A percentile compares a stretch with the other conserved stretches of the same genome.
Conservation (phyloP, 2,329 filamentous ascomycete species). For the Botrytis pseudocinerea region DNA sequence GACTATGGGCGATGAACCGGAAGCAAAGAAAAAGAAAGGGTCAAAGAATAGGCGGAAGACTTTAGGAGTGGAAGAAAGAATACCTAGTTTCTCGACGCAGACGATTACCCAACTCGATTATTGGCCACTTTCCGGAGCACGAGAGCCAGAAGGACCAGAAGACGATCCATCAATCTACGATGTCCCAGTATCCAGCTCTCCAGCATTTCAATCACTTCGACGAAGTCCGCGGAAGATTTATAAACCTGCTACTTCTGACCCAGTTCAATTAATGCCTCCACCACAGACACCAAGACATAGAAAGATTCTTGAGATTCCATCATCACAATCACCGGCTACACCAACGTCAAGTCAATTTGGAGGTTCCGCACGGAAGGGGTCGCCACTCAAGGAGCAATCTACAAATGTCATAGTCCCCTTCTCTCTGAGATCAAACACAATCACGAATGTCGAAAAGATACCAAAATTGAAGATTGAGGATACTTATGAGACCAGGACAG, state of each 20-base stretch:
- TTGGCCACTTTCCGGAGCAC: conserved; percentile 27
- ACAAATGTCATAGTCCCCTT: conserved; percentile 36
- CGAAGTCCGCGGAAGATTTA: conserved; percentile 10
- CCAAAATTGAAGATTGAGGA: conserved; percentile 36
- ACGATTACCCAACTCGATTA: conserved; percentile 38
- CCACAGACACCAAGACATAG: conserved; percentile 36
- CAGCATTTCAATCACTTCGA: conserved; percentile 11
- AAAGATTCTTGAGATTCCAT: conserved; percentile 37
- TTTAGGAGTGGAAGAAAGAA: conserved; percentile 27
- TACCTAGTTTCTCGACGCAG: conserved; percentile 34
- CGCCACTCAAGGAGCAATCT: conserved; percentile 32
- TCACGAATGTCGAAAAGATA: conserved; percentile 26
- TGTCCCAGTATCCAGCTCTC: conserved; percentile 29
- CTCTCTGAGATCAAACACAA: conserved; percentile 24
- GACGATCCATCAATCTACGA: conserved; percentile 30
- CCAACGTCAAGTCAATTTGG: conserved; percentile 34
- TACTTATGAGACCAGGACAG: conserved; percentile 33
- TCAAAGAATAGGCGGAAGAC: conserved; percentile 34
- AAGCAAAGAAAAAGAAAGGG: neutral
- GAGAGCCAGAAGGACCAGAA: conserved; percentile 3
- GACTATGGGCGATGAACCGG: conserved; percentile 24
- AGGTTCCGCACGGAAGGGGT: conserved; percentile 26
- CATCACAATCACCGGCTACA: conserved; percentile 41
- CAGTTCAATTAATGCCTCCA: conserved; percentile 28
- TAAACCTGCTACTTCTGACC: conserved; percentile 8